Base-by-base conservation (phyloP, 768 basidiomycete species). In the Strobilomyces dryophilus region DNA sequence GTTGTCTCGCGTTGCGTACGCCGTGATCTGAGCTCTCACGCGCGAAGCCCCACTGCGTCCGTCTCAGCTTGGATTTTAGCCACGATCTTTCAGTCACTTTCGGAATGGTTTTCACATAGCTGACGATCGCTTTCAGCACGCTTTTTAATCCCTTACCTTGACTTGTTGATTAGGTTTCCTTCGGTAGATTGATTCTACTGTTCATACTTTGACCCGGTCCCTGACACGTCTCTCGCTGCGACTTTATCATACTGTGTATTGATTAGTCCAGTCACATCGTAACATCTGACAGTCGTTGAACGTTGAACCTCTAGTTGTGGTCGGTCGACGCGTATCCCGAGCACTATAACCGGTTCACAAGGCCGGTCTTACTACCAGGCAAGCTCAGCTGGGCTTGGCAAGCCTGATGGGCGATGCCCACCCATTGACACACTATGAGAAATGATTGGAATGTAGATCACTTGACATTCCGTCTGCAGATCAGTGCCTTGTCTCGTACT, bases 201-300 rank as follows among this genome's bases (percentile, higher is more conserved):
- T 55, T 36, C 18, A 64, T 57, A 62, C 21, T 35, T 42, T 47
- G 24, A 26, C 42, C 31, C 47, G 34, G 20, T 35, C 34, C 35
- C 11, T 57, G 45, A 31, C 51, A 43, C 29, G 12, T 31, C 36
- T 45, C 29, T 45, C 43, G 37, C 35, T 15, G 39, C 44, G 49
- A 59, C 45, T 27, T 41, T 53, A 63, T 52, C 59, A 57, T 67
- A 68, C 66, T 62, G 66, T 64, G 66, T 67, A 68, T 66, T 57
- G n/a, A 46, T 46, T 26, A 34, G 42, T 37, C 50, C 9, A 5
- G 29, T 40, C 45, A 40, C 45, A 15, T 17, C 35, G 32, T 46
- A 20, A 7, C 4, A 37, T 44, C 24, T 8, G 39, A 39, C 29
- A 29, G 39, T 39, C 18, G 8, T 39, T 39, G 18, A 39, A 39